Conservation (phyloP, 2,329 filamentous ascomycete genomes). For the Penicillium sp. region DNA sequence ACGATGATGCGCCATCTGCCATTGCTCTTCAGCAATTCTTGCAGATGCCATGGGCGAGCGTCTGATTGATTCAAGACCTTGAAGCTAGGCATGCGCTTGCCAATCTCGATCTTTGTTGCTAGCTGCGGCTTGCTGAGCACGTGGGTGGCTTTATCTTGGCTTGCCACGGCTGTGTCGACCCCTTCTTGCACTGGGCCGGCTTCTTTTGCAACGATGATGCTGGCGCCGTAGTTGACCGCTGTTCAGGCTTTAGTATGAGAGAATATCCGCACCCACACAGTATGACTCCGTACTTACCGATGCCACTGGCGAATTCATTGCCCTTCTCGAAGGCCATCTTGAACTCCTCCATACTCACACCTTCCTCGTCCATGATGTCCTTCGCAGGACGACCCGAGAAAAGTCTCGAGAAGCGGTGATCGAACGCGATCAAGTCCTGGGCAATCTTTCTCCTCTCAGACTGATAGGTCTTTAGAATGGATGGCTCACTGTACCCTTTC, state of each 20-base stretch:
- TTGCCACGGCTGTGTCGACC: constrained; percentile 50
- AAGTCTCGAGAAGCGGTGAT: constrained; percentile 58
- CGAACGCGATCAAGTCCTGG: constrained; percentile 65
- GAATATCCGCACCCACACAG: background rate
- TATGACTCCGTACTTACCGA: constrained; percentile 34
- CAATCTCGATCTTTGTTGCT: constrained; percentile 34
- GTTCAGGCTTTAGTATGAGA: constrained; percentile 19
- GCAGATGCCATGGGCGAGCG: constrained; percentile 42
- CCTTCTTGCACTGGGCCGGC: constrained; percentile 48
- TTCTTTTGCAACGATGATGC: constrained; percentile 58
- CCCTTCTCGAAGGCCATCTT: constrained; percentile 62
- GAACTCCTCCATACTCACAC: constrained; percentile 65
- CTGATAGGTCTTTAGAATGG: constrained; percentile 55
- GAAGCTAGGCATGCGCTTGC: constrained; percentile 37
- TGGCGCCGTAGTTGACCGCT: constrained; percentile 60
- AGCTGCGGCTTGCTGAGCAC: constrained; percentile 23
- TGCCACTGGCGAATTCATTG: constrained; percentile 61
- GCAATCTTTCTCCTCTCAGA: constrained; percentile 61
- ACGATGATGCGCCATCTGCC: constrained; percentile 48
- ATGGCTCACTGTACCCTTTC: constrained; percentile 41
- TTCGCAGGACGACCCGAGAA: constrained; percentile 61
- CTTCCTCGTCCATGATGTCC: constrained; percentile 61
- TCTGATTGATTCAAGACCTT: constrained; percentile 41
- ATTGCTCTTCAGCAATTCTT: constrained; percentile 38
- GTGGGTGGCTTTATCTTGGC: constrained; percentile 14